Evolutionary conservation across 768 basidiomycete species (phyloP), one percentile per base, ranked within the genome.

Genomic region (Termitomyces sp.): DNA sequence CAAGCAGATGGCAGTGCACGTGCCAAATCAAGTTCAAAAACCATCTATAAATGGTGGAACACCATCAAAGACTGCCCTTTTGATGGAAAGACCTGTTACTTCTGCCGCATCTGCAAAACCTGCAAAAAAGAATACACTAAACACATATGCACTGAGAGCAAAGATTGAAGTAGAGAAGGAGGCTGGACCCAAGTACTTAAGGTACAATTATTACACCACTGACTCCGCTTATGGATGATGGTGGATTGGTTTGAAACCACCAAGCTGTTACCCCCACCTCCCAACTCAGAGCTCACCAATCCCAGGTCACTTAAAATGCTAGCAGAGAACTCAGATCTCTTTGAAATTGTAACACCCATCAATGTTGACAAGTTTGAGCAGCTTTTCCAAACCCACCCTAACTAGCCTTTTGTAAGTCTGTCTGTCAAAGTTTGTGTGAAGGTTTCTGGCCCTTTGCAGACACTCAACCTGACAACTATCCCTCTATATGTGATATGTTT

Each of bases 31-130:
- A 25, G n/a, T 4, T 4, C 3, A 3, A 9, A 4, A 29, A 3
- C 10, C 33, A 41, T 60, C 3, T 70, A 66, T 53, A 53, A 50
- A 12, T 29, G 60, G 1, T 71, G 53, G 57, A 69, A 69, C 49
- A n/a, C n/a, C n/a, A n/a, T 15, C 50, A 11, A 32, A 0, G 56
- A 33, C 16, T 70, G 68, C 50, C 42, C 46, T 1, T 38, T 29
- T 38, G 5, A 25, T 23, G 50, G 45, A 6, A 66, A 62, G n/a
- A n/a, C n/a, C n/a, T 11, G 29, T 50, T 23, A 41, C 2, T 70
- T 64, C 50, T 11, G 38, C 0, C 70, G 72, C 43, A 13, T 58
- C 52, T 72, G 70, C 57, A 31, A 22, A 5, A 22, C 23, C 1
- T 59, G 64, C 23, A 35, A 38, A n/a, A 48, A 42, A 25, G n/a